phyloP scores from a whole-genome alignment of 305 asterid genomes.

The Rubia peregrina region DNA sequence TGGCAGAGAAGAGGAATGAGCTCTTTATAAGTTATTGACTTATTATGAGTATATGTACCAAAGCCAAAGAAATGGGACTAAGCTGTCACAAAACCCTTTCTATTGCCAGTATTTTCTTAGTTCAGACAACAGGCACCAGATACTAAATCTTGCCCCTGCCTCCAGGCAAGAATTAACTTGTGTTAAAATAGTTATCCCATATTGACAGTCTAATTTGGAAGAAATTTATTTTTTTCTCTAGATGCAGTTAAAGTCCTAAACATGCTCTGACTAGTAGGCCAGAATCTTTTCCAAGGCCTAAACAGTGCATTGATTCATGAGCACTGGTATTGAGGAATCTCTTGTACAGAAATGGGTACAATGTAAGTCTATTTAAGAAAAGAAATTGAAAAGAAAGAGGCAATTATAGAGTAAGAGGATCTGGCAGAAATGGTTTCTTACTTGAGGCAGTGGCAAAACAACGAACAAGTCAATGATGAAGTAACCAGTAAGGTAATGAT shows the following conservation, averaged over 20 bases:
- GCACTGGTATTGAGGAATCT: neutral
- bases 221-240: neutral
- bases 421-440: conserved; percentile 16
- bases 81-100: neutral
- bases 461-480: conserved; percentile 52
- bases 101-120: neutral
- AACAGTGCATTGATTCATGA: neutral
- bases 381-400: conserved; percentile 9
- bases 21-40: neutral
- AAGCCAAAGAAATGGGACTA: neutral
- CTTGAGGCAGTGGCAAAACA: conserved; percentile 85
- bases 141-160: neutral
- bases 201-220: neutral
- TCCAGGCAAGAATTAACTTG: neutral
- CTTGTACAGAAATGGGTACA: neutral
- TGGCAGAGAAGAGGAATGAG: neutral
- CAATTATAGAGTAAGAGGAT: conserved; percentile 5
- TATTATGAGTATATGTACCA: neutral
- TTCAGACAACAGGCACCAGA: neutral
- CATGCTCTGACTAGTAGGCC: neutral
- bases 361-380: neutral
- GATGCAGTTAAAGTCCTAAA: too few relatives aligned
- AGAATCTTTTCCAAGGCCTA: neutral
- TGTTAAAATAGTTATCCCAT: neutral
- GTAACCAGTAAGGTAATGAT: conserved; percentile 50